These are phyloP conservation scores for Torrubiellomyces zombiae DNA, from an alignment of 2,329 filamentous ascomycete genomes.

Conservation along the genomic window DNA sequence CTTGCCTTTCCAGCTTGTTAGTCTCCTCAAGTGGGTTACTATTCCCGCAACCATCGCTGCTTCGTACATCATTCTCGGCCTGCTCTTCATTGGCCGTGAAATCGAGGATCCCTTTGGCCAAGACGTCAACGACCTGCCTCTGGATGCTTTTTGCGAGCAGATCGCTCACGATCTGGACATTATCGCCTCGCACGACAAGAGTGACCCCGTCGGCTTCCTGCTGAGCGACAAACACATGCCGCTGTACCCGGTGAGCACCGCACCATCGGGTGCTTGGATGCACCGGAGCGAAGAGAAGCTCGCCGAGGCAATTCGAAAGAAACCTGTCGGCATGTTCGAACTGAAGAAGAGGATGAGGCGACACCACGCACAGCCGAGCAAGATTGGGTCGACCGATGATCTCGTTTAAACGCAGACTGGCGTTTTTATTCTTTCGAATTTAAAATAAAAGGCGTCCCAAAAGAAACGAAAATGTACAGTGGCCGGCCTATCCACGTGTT, in stretches of 20 bases:
- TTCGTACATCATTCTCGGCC: conserved; percentile 69
- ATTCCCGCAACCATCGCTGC: conserved; percentile 59
- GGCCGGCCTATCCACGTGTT: too few relatives aligned
- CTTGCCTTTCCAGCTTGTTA: conserved; percentile 64
- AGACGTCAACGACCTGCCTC: conserved; percentile 67
- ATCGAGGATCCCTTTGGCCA: conserved; percentile 75
- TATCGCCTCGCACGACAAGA: conserved; percentile 37
- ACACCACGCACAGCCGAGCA: too few relatives aligned
- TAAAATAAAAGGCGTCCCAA: too few relatives aligned
- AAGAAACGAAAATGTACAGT: too few relatives aligned
- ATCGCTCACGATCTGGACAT: conserved; percentile 59
- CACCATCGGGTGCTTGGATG: conserved; percentile 21
- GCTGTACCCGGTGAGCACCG: conserved; percentile 35
- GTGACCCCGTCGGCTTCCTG: conserved; percentile 15
- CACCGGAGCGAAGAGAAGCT: conserved; percentile 23
- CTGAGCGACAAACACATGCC: conserved; percentile 28
- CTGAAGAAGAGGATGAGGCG: too few relatives aligned
- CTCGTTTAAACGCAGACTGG: too few relatives aligned
- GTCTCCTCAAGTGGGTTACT: conserved; percentile 49
- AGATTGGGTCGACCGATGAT: too few relatives aligned
- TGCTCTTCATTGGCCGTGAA: conserved; percentile 58
- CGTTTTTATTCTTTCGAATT: too few relatives aligned
- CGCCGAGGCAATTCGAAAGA: conserved; percentile 21
- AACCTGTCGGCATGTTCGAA: conserved; percentile 19
- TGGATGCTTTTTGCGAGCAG: conserved; percentile 63